Percentiles rank a stretch among this genome's conserved stretches.
phyloP scores from a whole-genome alignment of 768 basidiomycete genomes.

The Boletus sp. region DNA sequence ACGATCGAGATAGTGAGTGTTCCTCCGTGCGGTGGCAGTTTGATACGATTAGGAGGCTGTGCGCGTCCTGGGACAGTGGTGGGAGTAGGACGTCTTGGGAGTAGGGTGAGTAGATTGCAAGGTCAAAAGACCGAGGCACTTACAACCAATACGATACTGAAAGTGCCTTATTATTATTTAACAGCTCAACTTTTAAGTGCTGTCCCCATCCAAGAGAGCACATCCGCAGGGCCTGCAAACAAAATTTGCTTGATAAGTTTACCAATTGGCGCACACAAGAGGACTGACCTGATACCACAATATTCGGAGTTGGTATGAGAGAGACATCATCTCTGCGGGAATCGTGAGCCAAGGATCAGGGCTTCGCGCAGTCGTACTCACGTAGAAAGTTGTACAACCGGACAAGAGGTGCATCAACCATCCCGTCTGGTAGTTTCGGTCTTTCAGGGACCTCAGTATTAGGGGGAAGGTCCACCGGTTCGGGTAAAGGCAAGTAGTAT shows the following conservation, averaged over 20 bases:
- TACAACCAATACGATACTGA: slow-evolving; percentile 88
- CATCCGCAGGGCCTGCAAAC: slow-evolving; percentile 61
- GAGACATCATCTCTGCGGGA: slow-evolving; percentile 76
- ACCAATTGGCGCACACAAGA: background rate
- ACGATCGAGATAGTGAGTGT: slow-evolving; percentile 69
- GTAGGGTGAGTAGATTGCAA: background rate
- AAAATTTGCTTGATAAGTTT: background rate
- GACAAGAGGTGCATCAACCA: slow-evolving; percentile 79
- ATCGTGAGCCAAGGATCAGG: background rate
- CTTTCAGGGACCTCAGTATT: slow-evolving; percentile 40
- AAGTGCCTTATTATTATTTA: slow-evolving; percentile 62
- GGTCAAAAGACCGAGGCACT: slow-evolving; percentile 23
- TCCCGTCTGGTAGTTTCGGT: slow-evolving; percentile 53
- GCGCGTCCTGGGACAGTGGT: slow-evolving; percentile 29
- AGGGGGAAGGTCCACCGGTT: slow-evolving; percentile 40
- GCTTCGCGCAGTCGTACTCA: slow-evolving; percentile 37
- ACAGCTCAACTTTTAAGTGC: slow-evolving; percentile 68
- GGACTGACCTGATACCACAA: slow-evolving; percentile 67
- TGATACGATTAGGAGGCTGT: slow-evolving; percentile 30
- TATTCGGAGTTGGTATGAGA: slow-evolving; percentile 91
- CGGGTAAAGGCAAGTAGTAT: slow-evolving; percentile 53
- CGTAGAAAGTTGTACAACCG: slow-evolving; percentile 87
- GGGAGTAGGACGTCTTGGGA: slow-evolving; percentile 38
- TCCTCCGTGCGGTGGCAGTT: slow-evolving; percentile 64
- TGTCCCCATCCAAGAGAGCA: slow-evolving; percentile 85